Conservation (phyloP, 257 asterid species). For the Mitragyna speciosa region DNA sequence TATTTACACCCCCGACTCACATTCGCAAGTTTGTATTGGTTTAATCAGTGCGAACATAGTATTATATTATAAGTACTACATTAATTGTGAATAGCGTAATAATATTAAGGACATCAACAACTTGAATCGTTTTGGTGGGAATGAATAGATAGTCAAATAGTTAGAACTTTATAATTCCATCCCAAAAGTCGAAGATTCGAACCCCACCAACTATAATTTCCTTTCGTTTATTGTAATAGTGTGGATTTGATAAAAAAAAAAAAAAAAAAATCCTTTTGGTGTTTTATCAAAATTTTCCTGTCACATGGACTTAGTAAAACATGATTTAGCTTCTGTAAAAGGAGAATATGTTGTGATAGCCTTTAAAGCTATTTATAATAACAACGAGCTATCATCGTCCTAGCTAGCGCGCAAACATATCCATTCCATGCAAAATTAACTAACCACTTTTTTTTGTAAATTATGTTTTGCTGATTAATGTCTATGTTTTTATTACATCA, state of each 20-base stretch:
- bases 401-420: too few relatives aligned
- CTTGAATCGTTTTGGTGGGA: neutral
- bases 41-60: constrained; percentile 11
- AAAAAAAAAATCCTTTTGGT: neutral
- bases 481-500: neutral
- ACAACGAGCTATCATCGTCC: neutral
- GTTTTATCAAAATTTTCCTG: neutral
- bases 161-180: too few relatives aligned
- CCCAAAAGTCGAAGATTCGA: too few relatives aligned
- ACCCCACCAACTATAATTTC: too few relatives aligned
- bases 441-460: too few relatives aligned
- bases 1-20: constrained; percentile 38
- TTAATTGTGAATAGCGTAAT: too few relatives aligned
- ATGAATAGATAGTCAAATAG: too few relatives aligned
- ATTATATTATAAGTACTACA: too few relatives aligned
- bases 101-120: neutral
- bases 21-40: constrained; percentile 20
- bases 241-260: too few relatives aligned
- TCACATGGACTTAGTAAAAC: neutral
- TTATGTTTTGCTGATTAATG: too few relatives aligned
- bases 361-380: neutral
- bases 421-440: too few relatives aligned
- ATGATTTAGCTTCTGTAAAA: neutral
- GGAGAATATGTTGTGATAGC: neutral
- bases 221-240: too few relatives aligned